A percentile compares a stretch with the other conserved stretches of the same genome.
phyloP scores from a whole-genome alignment of 2,329 filamentous ascomycete species.

The Didymella segeticola region DNA sequence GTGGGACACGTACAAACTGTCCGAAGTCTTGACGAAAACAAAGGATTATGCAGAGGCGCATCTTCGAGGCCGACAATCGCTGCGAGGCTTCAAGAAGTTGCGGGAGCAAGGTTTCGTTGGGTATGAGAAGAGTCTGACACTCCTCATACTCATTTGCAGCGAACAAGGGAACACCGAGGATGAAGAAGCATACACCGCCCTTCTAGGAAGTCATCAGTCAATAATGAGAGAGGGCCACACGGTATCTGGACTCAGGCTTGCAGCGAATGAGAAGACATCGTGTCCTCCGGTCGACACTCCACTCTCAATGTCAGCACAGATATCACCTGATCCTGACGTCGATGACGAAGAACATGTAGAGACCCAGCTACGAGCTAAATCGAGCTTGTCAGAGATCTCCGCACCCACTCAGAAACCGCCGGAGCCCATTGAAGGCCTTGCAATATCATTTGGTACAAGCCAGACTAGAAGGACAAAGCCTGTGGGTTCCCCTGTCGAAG shows the following conservation, averaged over 20 bases:
- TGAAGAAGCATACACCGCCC: conserved; percentile 28
- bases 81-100: conserved; percentile 29
- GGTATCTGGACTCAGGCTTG: background rate
- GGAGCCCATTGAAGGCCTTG: background rate
- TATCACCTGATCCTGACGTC: background rate
- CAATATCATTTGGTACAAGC: too few species aligned
- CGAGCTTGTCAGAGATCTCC: background rate
- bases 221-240: background rate
- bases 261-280: background rate
- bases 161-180: conserved; percentile 26
- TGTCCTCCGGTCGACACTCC: background rate
- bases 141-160: conserved; percentile 26
- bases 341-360: background rate
- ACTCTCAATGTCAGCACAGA: background rate
- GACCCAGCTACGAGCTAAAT: background rate
- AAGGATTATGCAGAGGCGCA: conserved; percentile 29
- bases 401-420: background rate
- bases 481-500: background rate
- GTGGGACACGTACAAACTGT: conserved; percentile 23
- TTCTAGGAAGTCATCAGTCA: conserved; percentile 16
- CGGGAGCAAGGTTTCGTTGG: conserved; percentile 16
- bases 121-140: conserved; percentile 21
- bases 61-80: conserved; percentile 25
- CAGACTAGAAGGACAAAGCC: too few species aligned
- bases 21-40: conserved; percentile 24